Conservation (phyloP, 1,284 basidiomycete genomes). For the Leccinum griseonigrum region DNA sequence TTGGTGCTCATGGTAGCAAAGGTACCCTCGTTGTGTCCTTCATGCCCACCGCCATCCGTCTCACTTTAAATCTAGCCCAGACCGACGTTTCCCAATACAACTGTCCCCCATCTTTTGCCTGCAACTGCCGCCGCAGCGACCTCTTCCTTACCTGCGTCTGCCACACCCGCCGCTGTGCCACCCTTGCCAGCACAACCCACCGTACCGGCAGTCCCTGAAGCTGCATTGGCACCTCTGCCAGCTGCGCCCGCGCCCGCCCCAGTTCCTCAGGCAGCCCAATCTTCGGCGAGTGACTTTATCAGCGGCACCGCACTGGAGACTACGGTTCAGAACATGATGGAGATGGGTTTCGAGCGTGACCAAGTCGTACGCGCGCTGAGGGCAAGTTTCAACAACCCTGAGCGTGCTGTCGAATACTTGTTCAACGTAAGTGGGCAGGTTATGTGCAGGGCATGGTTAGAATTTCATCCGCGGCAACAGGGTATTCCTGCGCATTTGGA, state of each 20-base stretch:
- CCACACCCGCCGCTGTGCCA: slow-evolving; percentile 32
- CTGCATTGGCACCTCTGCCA: slow-evolving; percentile 11
- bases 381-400: slow-evolving; percentile 97
- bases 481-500: slow-evolving; percentile 67
- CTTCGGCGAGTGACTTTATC: slow-evolving; percentile 58
- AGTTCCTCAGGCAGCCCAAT: slow-evolving; percentile 26
- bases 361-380: slow-evolving; percentile 85
- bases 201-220: slow-evolving; percentile 20
- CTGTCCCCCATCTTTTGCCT: background rate
- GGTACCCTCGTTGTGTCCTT: slow-evolving; percentile 42
- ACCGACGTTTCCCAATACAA: background rate
- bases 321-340: slow-evolving; percentile 80
- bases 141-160: slow-evolving; percentile 28
- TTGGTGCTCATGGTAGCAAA: slow-evolving; percentile 98
- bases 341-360: slow-evolving; percentile 94
- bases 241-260: slow-evolving; percentile 35
- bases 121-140: slow-evolving; percentile 28
- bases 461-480: slow-evolving; percentile 30
- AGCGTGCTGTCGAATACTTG: slow-evolving; percentile 96
- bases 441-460: slow-evolving; percentile 6
- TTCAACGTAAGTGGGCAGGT: slow-evolving; percentile 70
- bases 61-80: slow-evolving; percentile 49
- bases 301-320: slow-evolving; percentile 72
- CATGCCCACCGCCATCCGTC: background rate
- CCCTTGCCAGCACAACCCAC: slow-evolving; percentile 33